Evolutionary conservation across 2,329 filamentous ascomycete species (phyloP).

Genomic region (Epichloe scottii): DNA sequence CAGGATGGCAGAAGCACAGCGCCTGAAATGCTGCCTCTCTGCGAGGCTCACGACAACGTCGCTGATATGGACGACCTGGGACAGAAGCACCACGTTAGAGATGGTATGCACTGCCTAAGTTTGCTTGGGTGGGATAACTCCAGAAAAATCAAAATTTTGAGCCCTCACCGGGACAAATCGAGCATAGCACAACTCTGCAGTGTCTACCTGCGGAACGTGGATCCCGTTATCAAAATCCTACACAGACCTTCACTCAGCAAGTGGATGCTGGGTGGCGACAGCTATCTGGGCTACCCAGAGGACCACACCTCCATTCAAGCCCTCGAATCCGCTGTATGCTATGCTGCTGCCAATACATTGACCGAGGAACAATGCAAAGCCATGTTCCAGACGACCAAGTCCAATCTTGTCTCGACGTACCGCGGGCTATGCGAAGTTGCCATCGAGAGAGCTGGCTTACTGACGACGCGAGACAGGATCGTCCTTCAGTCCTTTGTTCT

Average conservation of each 20-base stretch:
- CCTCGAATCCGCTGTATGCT: conserved; percentile 12
- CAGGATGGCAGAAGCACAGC: not conserved
- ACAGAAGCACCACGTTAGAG: not conserved
- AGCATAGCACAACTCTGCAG: conserved; percentile 1
- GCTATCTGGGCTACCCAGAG: conserved; percentile 14
- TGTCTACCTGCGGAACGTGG: conserved; percentile 7
- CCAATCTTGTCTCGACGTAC: conserved; percentile 8
- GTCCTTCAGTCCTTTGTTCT: conserved; percentile 19
- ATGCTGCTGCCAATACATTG: conserved; percentile 13
- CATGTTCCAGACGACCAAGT: conserved; percentile 8
- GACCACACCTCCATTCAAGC: conserved; percentile 5
- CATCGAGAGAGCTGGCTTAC: conserved; percentile 11
- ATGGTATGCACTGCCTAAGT: not conserved
- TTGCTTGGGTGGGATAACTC: not conserved
- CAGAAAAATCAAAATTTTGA: not conserved
- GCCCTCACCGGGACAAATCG: not conserved
- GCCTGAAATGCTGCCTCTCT: not conserved
- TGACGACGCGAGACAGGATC: conserved; percentile 15
- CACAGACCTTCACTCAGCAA: conserved; percentile 6
- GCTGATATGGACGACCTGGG: not conserved
- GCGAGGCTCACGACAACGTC: not conserved
- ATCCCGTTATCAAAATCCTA: conserved; percentile 10
- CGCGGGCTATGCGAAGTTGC: conserved; percentile 4
- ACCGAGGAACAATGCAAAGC: conserved; percentile 13
- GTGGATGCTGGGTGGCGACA: conserved; percentile 11